Evolutionary conservation across 176 grass and related monocot genomes (phyloP), one percentile per base, ranked within the genome.

Genomic region (Aegilops umbellulata): DNA sequence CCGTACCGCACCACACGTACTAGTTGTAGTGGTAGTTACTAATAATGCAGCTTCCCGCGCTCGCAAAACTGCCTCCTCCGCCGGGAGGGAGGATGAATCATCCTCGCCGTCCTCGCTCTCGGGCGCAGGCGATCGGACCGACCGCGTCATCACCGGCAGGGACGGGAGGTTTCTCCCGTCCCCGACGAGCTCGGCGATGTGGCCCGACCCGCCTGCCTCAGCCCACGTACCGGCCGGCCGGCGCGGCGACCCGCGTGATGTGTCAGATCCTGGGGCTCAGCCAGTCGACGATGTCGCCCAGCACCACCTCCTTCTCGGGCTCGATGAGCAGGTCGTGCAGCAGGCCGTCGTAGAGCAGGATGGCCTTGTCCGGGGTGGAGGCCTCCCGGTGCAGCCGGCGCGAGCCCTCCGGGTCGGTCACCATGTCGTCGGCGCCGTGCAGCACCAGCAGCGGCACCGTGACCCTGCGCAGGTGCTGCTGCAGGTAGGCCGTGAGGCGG

Each of bases 281-380:
- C 96, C 93, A 98, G 74, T 81, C 84, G 36, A 92, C 69, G 74
- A 98, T 98, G 68, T 92, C 94, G 60, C 80, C 32, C 76, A 98
- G 90, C 14, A 98, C 55, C 16, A 17, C 7, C 7, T 94, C 90
- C 69, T 92, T 67, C 85, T 98, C 94, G 4, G 92, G 96, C 88
- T 95, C 96, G 68, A 95, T 95, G 34, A 98, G 92, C 22, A 98
- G 88, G 81, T 95, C 95, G 70, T 98, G 93, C 14, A 94, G 86
- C 29, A 94, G 62, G 0, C 93, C 90, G 11, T 82, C 67, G 73
- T 98, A 98, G 25, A 98, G 64, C 65, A 66, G 82, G 63, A 95
- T 89, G 29, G 76, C 82, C 82, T 95, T 95, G 74, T 98, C 96
- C 1, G 76, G 22, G 20, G 89, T 86, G 4, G 90, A 81, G 35